phyloP scores from a whole-genome alignment of 2,329 filamentous ascomycete species.

The Sporothrix variecibatus region DNA sequence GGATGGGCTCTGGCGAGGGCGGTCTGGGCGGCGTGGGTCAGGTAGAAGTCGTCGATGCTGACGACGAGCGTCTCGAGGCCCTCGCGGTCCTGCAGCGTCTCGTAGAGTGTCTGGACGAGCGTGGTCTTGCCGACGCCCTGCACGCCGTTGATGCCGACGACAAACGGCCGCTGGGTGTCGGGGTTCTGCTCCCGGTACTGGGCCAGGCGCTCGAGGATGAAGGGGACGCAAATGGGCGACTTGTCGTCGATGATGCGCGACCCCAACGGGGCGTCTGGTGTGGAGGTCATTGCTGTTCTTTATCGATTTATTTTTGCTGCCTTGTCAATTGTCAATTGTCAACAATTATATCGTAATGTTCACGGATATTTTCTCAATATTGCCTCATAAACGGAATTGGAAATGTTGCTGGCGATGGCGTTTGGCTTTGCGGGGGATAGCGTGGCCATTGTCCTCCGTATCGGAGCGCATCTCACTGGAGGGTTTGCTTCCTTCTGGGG shows the following conservation, averaged over 20 bases:
- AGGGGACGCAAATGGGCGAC: conserved; percentile 73
- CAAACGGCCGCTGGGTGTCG: conserved; percentile 60
- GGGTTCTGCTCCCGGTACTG: conserved; percentile 14
- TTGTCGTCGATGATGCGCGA: conserved; percentile 71
- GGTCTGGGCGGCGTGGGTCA: conserved; percentile 68
- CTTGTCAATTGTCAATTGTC: not conserved
- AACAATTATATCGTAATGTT: not conserved
- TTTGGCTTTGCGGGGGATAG: not conserved
- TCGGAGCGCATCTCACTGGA: not conserved
- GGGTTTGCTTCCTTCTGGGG: not conserved
- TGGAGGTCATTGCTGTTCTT: conserved; percentile 26
- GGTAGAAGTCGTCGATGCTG: conserved; percentile 89
- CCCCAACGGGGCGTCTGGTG: conserved; percentile 37
- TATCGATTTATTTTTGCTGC: not conserved
- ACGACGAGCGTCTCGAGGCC: conserved; percentile 68
- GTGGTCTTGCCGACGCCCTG: conserved; percentile 94
- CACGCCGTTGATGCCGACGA: conserved; percentile 86
- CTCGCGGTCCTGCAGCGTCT: conserved; percentile 58
- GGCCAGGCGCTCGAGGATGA: conserved; percentile 62
- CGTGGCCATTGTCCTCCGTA: not conserved
- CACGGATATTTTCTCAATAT: not conserved
- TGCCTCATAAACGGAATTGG: not conserved
- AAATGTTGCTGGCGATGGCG: not conserved
- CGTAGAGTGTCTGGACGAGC: conserved; percentile 68
- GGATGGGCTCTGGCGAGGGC: conserved; percentile 65